phyloP scores from a whole-genome alignment of 1,284 basidiomycete genomes.

The Porodaedalea pini region DNA sequence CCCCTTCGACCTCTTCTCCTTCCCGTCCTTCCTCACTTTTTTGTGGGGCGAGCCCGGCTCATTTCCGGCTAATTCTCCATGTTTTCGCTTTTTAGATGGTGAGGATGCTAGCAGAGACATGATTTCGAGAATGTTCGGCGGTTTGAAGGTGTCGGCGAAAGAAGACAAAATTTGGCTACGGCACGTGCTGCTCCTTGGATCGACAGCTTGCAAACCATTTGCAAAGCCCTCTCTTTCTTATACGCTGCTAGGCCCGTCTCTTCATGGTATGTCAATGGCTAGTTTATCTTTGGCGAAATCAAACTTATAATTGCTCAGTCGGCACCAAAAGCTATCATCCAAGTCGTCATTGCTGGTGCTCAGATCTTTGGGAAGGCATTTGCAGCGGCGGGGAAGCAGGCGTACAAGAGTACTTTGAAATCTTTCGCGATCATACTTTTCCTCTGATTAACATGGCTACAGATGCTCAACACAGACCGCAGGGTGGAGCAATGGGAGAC shows the following conservation, averaged over 20 bases:
- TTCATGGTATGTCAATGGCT: constrained; percentile 20
- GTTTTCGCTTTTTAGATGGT: constrained; percentile 51
- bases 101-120: constrained; percentile 28
- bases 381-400: constrained; percentile 87
- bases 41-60: constrained; percentile 28
- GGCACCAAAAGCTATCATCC: constrained; percentile 73
- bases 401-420: constrained; percentile 73
- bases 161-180: constrained; percentile 21
- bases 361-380: constrained; percentile 92
- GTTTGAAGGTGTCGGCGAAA: neutral
- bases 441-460: constrained; percentile 21
- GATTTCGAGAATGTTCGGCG: constrained; percentile 22
- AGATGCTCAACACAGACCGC: constrained; percentile 84
- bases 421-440: neutral
- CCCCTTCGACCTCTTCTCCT: constrained; percentile 41
- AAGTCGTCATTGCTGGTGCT: constrained; percentile 77
- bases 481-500: constrained; percentile 54
- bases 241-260: neutral
- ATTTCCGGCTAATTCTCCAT: constrained; percentile 30
- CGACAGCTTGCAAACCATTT: neutral
- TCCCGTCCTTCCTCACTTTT: constrained; percentile 35
- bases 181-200: neutral
- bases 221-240: constrained; percentile 1
- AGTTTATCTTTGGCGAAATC: neutral
- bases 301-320: constrained; percentile 42